Base-by-base conservation (phyloP, 2,329 filamentous ascomycete genomes). In the Stenocarpella maydis region DNA sequence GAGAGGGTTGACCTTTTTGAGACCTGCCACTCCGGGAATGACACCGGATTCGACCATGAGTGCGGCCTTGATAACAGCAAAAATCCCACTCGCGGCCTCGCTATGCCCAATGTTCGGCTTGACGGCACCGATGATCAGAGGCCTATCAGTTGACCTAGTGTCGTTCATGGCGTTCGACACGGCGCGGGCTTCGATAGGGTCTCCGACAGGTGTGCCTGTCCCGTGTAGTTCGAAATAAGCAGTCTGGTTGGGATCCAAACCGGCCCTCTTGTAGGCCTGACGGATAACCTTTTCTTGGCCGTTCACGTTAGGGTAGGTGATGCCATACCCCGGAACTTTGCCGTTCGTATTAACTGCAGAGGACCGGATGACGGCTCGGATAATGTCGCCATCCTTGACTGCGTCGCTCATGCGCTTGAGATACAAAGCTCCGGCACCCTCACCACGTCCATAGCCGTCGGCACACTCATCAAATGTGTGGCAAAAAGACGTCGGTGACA, bases 381-480 rank as follows among this genome's bases (percentile, higher is more conserved):
- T 78, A 0, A 76, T 76, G 72, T 89, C 83, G 0, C 81, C 81
- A 41, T 86, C 85, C 3, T 73, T 72, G 0, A 87, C 45, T 0
- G 87, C 87, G 50, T 80, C 75, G 0, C 78, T 75, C 0, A 87
- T 74, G 14, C 74, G 78, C 77, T 88, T 88, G 0, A 89, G 70
- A 3, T 86, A 74, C 0, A 88, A 72, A 0, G 77, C 72, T 0
- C 74, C 83, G 5, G 80, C 74, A 0, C 82, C 86, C 53, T 89
- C 87, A 1, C 80, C 86, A 3, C 86, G 79, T 7, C 81, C 85
- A 69, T 88, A 89, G 0, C 87, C 87, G 68, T 85, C 80, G 8
- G 75, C 77, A 1, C 24, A 10, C 0, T 65, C 71, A 34, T 78
- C 78, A 60, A 79, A 81, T 0, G 79, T 5, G 78, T 69, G 19